A percentile compares a stretch with the other conserved stretches of the same genome.
Conservation (phyloP, 2,329 filamentous ascomycete species). For the Colletotrichum noveboracense region DNA sequence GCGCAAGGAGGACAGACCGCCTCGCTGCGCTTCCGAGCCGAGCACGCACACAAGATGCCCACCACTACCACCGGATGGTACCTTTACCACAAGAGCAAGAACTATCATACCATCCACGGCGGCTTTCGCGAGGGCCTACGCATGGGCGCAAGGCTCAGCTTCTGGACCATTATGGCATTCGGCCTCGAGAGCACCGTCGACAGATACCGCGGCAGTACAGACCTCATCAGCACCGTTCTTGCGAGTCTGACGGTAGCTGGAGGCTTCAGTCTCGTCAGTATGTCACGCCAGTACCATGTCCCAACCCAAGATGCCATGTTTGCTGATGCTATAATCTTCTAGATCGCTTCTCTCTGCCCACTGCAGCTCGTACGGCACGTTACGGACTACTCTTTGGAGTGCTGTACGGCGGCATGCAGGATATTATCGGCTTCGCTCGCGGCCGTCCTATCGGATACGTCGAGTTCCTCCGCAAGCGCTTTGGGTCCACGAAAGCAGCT, state of each 20-base stretch:
- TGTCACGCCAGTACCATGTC: constrained; percentile 33
- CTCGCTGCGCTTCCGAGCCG: constrained; percentile 86
- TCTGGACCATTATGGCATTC: constrained; percentile 80
- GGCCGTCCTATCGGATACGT: constrained; percentile 79
- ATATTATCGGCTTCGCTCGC: constrained; percentile 70
- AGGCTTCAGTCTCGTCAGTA: constrained; percentile 86
- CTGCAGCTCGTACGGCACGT: constrained; percentile 78
- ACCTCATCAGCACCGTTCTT: constrained; percentile 81
- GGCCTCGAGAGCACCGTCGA: constrained; percentile 87
- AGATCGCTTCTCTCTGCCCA: constrained; percentile 83
- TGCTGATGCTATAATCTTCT: neutral
- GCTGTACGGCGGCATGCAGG: constrained; percentile 81
- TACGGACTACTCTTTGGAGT: constrained; percentile 81
- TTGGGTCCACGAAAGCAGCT: neutral
- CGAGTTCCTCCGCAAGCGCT: constrained; percentile 64
- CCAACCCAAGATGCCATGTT: neutral
- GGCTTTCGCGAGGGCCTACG: constrained; percentile 79
- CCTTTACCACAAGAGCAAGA: constrained; percentile 98
- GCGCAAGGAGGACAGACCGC: constrained; percentile 76
- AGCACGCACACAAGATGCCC: constrained; percentile 94
- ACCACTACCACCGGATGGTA: constrained; percentile 88
- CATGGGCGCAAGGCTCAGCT: constrained; percentile 73
- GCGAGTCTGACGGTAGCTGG: constrained; percentile 87
- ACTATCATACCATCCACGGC: constrained; percentile 82
- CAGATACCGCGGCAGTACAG: constrained; percentile 69